Evolutionary conservation across 345 rosid species (phyloP).

Genomic region (Kernera saxatilis): DNA sequence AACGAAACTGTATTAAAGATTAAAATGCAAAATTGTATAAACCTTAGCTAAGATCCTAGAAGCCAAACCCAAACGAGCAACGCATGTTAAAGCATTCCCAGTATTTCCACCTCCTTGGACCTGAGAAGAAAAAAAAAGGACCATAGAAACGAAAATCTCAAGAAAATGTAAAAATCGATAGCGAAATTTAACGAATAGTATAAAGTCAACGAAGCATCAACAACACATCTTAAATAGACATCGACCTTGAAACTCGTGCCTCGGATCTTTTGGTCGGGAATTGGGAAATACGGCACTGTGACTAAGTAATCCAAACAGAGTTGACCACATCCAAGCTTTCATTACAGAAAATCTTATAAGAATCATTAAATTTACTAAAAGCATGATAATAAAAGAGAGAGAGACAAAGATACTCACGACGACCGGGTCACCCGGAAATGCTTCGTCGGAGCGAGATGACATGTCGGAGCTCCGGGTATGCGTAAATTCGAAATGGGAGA

Average conservation of each 20-base stretch:
- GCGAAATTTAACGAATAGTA: too few species aligned
- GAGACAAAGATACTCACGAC: slow-evolving; percentile 25
- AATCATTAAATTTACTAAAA: neutral
- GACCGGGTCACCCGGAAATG: neutral
- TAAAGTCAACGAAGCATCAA: slow-evolving; percentile 11
- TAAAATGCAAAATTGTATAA: neutral
- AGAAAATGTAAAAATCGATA: neutral
- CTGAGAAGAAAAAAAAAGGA: slow-evolving; percentile 22
- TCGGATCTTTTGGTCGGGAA: slow-evolving; percentile 79
- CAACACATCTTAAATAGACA: neutral
- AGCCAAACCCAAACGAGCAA: slow-evolving; percentile 54
- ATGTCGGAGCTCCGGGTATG: slow-evolving; percentile 26
- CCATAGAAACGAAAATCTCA: neutral
- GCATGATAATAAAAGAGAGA: slow-evolving; percentile 1
- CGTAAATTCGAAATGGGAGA: neutral
- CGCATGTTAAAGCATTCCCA: slow-evolving; percentile 55
- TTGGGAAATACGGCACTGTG: slow-evolving; percentile 64
- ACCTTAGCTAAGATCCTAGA: slow-evolving; percentile 63
- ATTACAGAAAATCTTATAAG: neutral
- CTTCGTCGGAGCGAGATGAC: slow-evolving; percentile 37
- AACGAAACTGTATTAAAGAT: neutral
- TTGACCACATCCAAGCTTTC: slow-evolving; percentile 71
- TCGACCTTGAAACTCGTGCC: slow-evolving; percentile 58
- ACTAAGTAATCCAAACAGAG: slow-evolving; percentile 69
- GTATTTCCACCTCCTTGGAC: slow-evolving; percentile 78